These are phyloP conservation scores for Zea luxurians DNA, from an alignment of 176 grass and related monocot genomes.

Conservation along the genomic window DNA sequence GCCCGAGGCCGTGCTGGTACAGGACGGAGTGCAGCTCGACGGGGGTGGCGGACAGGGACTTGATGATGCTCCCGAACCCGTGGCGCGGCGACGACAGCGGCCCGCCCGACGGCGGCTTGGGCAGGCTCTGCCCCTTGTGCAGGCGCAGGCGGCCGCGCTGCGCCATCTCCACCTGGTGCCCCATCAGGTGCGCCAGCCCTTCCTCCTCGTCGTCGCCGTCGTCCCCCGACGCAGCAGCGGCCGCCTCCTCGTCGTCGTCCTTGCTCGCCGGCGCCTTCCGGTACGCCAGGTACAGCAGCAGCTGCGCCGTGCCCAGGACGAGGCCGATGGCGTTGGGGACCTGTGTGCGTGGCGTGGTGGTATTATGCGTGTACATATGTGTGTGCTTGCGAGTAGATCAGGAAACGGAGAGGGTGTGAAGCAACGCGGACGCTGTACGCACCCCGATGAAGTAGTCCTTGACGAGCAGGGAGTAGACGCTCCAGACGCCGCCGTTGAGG, in stretches of 20 bases:
- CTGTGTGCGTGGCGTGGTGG: background rate
- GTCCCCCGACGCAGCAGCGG: background rate
- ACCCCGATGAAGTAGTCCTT: conserved; percentile 64
- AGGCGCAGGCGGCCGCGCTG: conserved; percentile 28
- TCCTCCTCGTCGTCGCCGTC: conserved; percentile 51
- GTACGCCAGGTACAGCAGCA: conserved; percentile 62
- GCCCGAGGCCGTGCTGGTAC: conserved; percentile 17
- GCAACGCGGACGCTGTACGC: too few species aligned
- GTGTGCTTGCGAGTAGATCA: too few species aligned
- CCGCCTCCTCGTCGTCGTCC: background rate
- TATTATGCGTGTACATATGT: too few species aligned
- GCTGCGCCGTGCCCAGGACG: conserved; percentile 56
- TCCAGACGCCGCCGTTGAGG: conserved; percentile 76
- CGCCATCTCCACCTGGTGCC: conserved; percentile 51
- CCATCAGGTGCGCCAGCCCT: conserved; percentile 46
- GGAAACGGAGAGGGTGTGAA: too few species aligned
- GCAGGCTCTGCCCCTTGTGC: conserved; percentile 63
- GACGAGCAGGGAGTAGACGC: conserved; percentile 57
- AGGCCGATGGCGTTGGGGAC: conserved; percentile 83
- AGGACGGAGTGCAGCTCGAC: conserved; percentile 56
- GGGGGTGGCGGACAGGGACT: conserved; percentile 65
- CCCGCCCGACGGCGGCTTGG: conserved; percentile 18
- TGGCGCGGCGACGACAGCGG: conserved; percentile 28
- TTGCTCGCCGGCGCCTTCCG: conserved; percentile 24
- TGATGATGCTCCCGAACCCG: conserved; percentile 45